These are phyloP conservation scores for Zelopaecilomyces penicillatus DNA, from an alignment of 2,329 filamentous ascomycete species.

Conservation along the genomic window DNA sequence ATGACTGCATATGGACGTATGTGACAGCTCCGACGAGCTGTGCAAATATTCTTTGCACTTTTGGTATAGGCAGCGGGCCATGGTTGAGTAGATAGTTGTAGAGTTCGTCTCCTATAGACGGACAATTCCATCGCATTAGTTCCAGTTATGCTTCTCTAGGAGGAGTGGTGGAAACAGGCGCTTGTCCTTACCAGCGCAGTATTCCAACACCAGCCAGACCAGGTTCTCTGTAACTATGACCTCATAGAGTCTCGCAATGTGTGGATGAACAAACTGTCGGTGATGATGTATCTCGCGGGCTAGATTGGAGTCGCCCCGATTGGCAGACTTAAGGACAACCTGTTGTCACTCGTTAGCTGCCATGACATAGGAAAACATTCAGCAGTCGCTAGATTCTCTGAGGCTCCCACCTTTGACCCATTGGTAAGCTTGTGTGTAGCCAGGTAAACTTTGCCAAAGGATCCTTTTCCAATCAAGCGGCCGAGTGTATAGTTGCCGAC, in stretches of 20 bases:
- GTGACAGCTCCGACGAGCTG: constrained; percentile 91
- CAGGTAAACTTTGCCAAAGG: constrained; percentile 96
- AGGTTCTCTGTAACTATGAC: constrained; percentile 92
- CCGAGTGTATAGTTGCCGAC: constrained; percentile 95
- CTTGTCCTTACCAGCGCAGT: constrained; percentile 66
- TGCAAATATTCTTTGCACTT: constrained; percentile 92
- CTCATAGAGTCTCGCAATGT: constrained; percentile 94
- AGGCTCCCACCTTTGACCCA: constrained; percentile 70
- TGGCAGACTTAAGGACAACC: constrained; percentile 97
- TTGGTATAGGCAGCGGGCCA: constrained; percentile 72
- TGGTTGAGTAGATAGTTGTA: constrained; percentile 91
- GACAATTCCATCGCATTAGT: too few species aligned
- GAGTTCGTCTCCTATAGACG: constrained; percentile 70
- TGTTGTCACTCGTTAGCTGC: constrained; percentile 25
- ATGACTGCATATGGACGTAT: constrained; percentile 91
- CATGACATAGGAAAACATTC: too few species aligned
- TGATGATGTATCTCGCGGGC: constrained; percentile 98
- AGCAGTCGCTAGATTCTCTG: too few species aligned
- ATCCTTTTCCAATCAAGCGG: constrained; percentile 89
- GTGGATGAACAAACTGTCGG: constrained; percentile 92
- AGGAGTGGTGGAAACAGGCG: too few species aligned
- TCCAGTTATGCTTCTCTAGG: too few species aligned
- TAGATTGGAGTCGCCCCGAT: constrained; percentile 91
- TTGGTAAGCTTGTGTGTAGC: constrained; percentile 96
- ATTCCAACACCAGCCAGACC: constrained; percentile 96